A percentile compares a stretch with the other conserved stretches of the same genome.
These are phyloP conservation scores for Lactarius quietus DNA, from an alignment of 768 basidiomycete genomes.

Conservation along the genomic window DNA sequence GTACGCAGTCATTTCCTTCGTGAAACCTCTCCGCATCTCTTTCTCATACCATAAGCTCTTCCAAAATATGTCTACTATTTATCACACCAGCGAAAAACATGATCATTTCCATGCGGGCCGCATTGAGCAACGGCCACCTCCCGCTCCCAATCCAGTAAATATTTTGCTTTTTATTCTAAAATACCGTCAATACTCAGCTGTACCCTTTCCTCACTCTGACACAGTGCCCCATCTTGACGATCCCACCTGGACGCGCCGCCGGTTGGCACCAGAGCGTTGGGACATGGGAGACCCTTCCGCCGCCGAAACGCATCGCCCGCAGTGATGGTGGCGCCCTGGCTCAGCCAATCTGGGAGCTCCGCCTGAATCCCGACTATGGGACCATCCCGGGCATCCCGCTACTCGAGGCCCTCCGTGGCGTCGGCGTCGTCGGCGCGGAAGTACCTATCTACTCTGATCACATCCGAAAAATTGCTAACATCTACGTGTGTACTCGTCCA, in stretches of 20 bases:
- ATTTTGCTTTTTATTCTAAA: background rate
- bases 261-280: slow-evolving; percentile 19
- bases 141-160: slow-evolving; percentile 13
- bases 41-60: no score
- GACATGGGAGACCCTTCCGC: slow-evolving; percentile 7
- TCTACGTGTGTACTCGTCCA: slow-evolving; percentile 2
- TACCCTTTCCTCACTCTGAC: background rate
- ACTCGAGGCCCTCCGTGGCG: no score
- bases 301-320: background rate
- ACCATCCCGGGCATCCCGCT: no score
- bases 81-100: background rate
- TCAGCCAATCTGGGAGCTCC: slow-evolving; percentile 18
- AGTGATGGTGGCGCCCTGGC: background rate
- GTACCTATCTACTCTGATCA: no score
- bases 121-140: slow-evolving; percentile 15
- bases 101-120: background rate
- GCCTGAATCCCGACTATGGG: slow-evolving; percentile 17
- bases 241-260: slow-evolving; percentile 17
- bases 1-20: no score
- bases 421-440: no score
- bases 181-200: background rate
- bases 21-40: no score
- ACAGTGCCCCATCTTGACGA: slow-evolving; percentile 11
- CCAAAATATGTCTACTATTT: no score
- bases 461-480: no score